These are phyloP conservation scores for Ceratocystis diversiconidia DNA, from an alignment of 2,329 filamentous ascomycete species.

Conservation along the genomic window DNA sequence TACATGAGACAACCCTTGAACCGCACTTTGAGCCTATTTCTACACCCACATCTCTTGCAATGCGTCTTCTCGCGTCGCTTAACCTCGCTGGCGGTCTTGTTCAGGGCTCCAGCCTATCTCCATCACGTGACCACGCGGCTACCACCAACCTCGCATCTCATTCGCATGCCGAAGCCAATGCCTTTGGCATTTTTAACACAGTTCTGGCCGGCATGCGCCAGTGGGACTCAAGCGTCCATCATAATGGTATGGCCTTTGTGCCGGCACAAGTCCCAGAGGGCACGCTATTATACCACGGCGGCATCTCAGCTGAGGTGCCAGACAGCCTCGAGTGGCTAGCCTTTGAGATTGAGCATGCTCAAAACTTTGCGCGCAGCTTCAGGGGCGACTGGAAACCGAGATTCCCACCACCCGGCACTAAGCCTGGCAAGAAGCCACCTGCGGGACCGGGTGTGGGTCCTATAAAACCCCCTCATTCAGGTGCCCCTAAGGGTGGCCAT, in stretches of 20 bases:
- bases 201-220: constrained; percentile 58
- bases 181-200: constrained; percentile 56
- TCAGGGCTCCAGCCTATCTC: not conserved
- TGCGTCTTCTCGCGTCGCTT: constrained; percentile 8
- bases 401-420: constrained; percentile 5
- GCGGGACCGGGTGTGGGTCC: not conserved
- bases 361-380: constrained; percentile 40
- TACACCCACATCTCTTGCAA: not conserved
- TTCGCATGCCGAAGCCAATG: constrained; percentile 34
- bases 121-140: not conserved
- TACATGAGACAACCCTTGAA: not conserved
- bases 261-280: constrained; percentile 49
- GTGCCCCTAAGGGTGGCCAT: constrained; percentile 12
- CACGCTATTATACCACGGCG: constrained; percentile 55
- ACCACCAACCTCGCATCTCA: constrained; percentile 20
- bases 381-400: constrained; percentile 5
- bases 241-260: constrained; percentile 64
- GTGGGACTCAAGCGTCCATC: constrained; percentile 57
- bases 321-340: constrained; percentile 54
- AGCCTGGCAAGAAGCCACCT: not conserved
- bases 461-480: not conserved
- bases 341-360: constrained; percentile 62
- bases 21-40: not conserved
- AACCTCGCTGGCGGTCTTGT: not conserved
- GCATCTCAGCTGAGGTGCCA: constrained; percentile 31